A percentile compares a stretch with the other conserved stretches of the same genome.
phyloP scores from a whole-genome alignment of 2,329 filamentous ascomycete species.

The Claviceps arundinis region DNA sequence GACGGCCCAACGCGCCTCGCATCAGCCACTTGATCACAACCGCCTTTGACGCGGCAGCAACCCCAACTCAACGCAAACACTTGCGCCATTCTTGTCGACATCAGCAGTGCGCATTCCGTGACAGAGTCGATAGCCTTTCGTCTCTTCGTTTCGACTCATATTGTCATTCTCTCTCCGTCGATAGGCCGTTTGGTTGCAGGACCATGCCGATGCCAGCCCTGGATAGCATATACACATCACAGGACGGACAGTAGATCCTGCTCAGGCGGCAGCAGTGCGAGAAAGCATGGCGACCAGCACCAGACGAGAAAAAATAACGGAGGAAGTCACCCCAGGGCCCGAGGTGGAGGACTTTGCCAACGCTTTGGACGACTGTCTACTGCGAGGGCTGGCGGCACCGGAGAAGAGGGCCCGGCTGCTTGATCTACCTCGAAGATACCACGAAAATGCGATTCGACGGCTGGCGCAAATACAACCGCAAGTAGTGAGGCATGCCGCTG shows the following conservation, averaged over 20 bases:
- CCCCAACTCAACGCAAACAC: background rate
- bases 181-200: background rate
- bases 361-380: conserved; percentile 61
- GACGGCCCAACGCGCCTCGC: background rate
- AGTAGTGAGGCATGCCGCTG: conserved; percentile 19
- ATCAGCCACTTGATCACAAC: background rate
- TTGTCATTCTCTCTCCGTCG: background rate
- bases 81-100: background rate
- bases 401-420: conserved; percentile 55
- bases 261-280: background rate
- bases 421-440: conserved; percentile 45
- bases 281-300: conserved; percentile 1
- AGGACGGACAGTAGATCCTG: background rate
- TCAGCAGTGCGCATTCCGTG: background rate
- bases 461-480: conserved; percentile 19
- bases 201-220: conserved; percentile 4
- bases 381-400: conserved; percentile 30
- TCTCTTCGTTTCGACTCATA: background rate
- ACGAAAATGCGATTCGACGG: conserved; percentile 34
- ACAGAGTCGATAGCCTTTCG: background rate
- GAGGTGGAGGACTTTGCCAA: conserved; percentile 83
- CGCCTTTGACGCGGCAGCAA: background rate
- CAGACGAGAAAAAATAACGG: conserved; percentile 6
- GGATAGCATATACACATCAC: conserved; percentile 3
- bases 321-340: conserved; percentile 49